Percentiles rank a stretch among this genome's conserved stretches.
These are phyloP conservation scores for Penicillium waksmanii DNA, from an alignment of 495 filamentous ascomycete genomes.

Conservation along the genomic window DNA sequence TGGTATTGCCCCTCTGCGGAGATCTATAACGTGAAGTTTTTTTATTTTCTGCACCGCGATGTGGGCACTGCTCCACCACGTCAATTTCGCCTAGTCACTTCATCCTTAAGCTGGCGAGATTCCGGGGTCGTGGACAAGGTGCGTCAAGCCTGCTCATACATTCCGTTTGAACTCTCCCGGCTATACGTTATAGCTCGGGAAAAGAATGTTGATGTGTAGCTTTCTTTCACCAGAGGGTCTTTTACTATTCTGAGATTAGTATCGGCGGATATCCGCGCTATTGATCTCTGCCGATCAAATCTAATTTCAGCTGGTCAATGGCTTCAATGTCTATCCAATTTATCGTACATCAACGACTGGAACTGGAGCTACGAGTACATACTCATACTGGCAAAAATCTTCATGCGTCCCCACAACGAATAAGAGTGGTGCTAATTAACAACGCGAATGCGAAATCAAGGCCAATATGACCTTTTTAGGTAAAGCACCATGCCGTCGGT, in stretches of 20 bases:
- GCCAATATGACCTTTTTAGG: constrained; percentile 28
- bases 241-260: neutral
- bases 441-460: constrained; percentile 19
- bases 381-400: constrained; percentile 23
- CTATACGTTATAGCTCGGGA: too few relatives aligned
- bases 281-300: constrained; percentile 2
- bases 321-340: constrained; percentile 1
- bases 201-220: too few relatives aligned
- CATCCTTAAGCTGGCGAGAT: constrained; percentile 29
- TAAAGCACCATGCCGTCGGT: constrained; percentile 12
- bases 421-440: constrained; percentile 26
- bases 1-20: constrained; percentile 31
- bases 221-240: neutral
- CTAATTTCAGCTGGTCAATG: neutral
- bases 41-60: constrained; percentile 22
- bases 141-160: constrained; percentile 20
- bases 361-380: constrained; percentile 4
- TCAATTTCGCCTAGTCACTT: constrained; percentile 21
- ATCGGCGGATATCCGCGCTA: neutral
- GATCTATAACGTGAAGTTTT: constrained; percentile 25
- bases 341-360: constrained; percentile 17
- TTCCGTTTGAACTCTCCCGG: neutral
- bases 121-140: constrained; percentile 33
- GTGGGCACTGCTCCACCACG: constrained; percentile 29
- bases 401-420: constrained; percentile 20